Base-by-base conservation (phyloP, 768 basidiomycete species). In the Rhizopogon vinicolor region DNA sequence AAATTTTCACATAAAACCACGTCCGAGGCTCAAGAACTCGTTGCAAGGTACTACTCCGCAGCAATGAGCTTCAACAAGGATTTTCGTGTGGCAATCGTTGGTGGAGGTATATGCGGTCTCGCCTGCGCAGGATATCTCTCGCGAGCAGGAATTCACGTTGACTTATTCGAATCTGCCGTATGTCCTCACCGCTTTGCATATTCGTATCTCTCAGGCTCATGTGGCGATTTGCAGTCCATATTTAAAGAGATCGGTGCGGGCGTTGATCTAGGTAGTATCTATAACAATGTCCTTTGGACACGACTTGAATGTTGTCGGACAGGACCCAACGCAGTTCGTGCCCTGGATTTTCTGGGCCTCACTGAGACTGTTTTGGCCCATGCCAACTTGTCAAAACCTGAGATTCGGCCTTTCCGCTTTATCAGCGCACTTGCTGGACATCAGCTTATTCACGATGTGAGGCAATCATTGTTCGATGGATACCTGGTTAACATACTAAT, bases 201-300 rank as follows among this genome's bases (percentile, higher is more conserved):
- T n/a, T 18, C 19, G 29, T 28, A 28, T 33, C 5, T 54, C 16
- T 22, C 53, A n/a, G 22, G 14, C 16, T 22, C 53, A n/a, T 28
- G 14, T 35, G 31, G 54, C 39, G 31, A 35, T 7, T 31, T 53
- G 1, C 60, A 82, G 80, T 60, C 73, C 14, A 70, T 72, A 49
- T 82, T 80, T 55, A 75, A 71, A 25, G 79, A 83, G 65, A 71
- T 82, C 41, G 82, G 82, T 9, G 80, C 81, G n/a, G 81, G 80
- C 10, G 75, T 84, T 42, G 78, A 74, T 16, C 56, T 84, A 19
- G 81, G 80, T 78, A 50, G 58, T 66, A 49, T 33, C 16, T 5
- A 37, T 35, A 7, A 44, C 18, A 16, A 14, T 28, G 25, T 14
- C 6, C 6, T 33, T 55, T 14, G 41, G 18, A 31, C 12, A 37